Evolutionary conservation across 345 rosid species (phyloP).

Genomic region (Eucalyptus leucophloia): DNA sequence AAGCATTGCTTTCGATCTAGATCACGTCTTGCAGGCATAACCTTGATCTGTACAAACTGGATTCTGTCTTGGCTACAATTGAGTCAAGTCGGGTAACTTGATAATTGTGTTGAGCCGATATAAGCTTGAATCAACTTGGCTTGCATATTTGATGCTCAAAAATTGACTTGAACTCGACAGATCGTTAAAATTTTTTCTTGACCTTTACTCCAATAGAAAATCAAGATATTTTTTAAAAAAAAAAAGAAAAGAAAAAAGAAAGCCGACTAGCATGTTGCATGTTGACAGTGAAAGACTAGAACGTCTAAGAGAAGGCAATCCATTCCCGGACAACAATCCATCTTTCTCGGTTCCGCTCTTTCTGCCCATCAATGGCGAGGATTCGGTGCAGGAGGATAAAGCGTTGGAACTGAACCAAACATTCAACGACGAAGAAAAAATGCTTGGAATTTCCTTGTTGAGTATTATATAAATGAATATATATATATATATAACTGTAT

Average conservation of each 20-base stretch:
- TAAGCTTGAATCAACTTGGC: not conserved
- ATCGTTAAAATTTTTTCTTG: not conserved
- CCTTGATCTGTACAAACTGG: not conserved
- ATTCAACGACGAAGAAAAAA: not conserved
- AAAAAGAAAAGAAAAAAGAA: not conserved
- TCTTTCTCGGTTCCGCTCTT: not conserved
- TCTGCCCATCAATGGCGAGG: not conserved
- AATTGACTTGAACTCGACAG: not conserved
- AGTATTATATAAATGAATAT: no score
- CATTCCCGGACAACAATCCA: not conserved
- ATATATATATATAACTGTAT: not conserved
- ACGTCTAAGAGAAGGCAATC: not conserved
- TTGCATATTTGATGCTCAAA: not conserved
- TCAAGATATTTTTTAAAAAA: not conserved
- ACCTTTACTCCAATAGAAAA: not conserved
- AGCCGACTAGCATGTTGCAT: not conserved
- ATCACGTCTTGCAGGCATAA: not conserved
- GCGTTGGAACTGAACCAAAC: not conserved
- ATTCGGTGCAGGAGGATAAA: not conserved
- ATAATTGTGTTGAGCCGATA: not conserved
- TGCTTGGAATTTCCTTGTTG: not conserved
- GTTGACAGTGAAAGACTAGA: not conserved
- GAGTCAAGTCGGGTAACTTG: not conserved
- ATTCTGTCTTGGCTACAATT: not conserved
- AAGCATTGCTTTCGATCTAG: not conserved